Conservation (phyloP, 768 basidiomycete genomes). For the Tricholoma sp. region DNA sequence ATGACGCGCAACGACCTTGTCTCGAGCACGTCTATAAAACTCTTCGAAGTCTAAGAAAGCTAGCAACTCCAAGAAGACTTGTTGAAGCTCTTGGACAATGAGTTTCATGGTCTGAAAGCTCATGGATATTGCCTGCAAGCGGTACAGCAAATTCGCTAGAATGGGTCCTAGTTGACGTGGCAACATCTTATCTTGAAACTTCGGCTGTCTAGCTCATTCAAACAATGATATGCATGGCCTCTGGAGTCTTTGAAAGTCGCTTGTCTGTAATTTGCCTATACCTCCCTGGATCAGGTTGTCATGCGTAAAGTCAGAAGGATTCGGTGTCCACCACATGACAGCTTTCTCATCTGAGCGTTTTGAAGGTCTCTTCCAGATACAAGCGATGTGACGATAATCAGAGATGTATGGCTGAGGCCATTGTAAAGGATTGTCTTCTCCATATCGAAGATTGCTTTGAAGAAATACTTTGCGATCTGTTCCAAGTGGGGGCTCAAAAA, state of each 20-base stretch:
- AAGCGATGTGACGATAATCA: neutral
- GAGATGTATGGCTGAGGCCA: neutral
- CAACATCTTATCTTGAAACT: neutral
- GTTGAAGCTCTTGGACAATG: neutral
- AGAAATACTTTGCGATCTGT: neutral
- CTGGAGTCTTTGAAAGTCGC: neutral
- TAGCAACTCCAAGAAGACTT: neutral
- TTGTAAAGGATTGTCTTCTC: neutral
- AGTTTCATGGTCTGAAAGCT: neutral
- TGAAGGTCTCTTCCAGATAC: neutral
- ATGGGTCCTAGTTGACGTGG: neutral
- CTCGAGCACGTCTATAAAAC: neutral
- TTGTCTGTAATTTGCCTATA: neutral
- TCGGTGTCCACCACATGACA: neutral
- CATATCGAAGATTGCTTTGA: neutral
- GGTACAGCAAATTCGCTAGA: neutral
- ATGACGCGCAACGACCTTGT: neutral
- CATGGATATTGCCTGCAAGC: neutral
- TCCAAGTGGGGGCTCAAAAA: neutral
- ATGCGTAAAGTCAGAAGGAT: neutral
- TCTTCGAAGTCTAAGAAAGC: neutral
- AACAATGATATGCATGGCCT: neutral
- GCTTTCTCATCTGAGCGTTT: neutral
- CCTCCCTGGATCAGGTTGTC: neutral
- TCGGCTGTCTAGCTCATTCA: neutral